Conservation (phyloP, 2,329 filamentous ascomycete genomes). For the Ascosphaera pollenicola region DNA sequence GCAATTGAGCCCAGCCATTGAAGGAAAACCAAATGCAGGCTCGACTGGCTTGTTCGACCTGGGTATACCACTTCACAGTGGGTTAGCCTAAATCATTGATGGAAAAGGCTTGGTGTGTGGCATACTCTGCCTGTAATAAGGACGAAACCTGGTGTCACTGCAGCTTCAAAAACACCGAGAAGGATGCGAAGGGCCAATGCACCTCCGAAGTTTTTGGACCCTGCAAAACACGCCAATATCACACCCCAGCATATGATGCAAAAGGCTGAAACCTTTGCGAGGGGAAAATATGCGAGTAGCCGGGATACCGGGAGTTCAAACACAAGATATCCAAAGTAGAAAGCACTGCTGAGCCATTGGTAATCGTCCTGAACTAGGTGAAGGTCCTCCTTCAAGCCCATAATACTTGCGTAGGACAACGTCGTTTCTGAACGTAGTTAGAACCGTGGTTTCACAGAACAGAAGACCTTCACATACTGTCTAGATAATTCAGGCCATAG, state of each 20-base stretch:
- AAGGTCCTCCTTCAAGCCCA: conserved; percentile 30
- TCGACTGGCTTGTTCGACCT: conserved; percentile 40
- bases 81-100: too few species aligned
- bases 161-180: conserved; percentile 44
- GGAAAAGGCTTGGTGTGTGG: too few species aligned
- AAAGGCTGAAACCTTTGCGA: conserved; percentile 43
- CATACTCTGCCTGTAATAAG: conserved; percentile 32
- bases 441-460: conserved; percentile 20
- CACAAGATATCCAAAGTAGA: conserved; percentile 30
- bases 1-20: conserved; percentile 41
- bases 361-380: conserved; percentile 28
- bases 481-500: conserved; percentile 36
- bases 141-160: conserved; percentile 46
- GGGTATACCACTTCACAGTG: conserved; percentile 42
- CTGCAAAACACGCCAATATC: conserved; percentile 39
- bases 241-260: conserved; percentile 34
- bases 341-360: conserved; percentile 29
- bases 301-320: conserved; percentile 47
- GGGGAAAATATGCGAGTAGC: conserved; percentile 38
- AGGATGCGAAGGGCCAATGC: conserved; percentile 45
- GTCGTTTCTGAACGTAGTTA: conserved; percentile 5
- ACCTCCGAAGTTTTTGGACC: conserved; percentile 35
- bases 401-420: conserved; percentile 28
- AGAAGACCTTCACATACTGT: conserved; percentile 14
- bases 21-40: conserved; percentile 48